Evolutionary conservation across 306 rosid genomes (phyloP).

Genomic region (Heteromeles arbutifolia): DNA sequence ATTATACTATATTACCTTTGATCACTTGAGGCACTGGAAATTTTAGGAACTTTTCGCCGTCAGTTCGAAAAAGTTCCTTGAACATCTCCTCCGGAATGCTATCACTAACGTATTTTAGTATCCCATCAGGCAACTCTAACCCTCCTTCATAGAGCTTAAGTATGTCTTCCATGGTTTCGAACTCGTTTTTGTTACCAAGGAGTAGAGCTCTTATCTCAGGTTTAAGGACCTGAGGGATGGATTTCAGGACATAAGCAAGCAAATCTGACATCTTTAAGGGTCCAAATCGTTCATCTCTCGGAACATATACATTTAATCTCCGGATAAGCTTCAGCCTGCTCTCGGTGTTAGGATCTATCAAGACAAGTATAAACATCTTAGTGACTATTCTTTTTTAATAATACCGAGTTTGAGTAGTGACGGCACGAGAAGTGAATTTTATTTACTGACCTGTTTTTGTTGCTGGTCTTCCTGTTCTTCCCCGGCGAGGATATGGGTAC

Average conservation of each 20-base stretch:
- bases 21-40: conserved; percentile 74
- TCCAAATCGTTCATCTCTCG: conserved; percentile 78
- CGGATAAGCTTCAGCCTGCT: conserved; percentile 36
- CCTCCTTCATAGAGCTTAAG: conserved; percentile 71
- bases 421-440: background rate
- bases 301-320: conserved; percentile 71
- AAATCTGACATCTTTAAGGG: conserved; percentile 80
- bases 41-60: conserved; percentile 45
- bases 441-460: conserved; percentile 34
- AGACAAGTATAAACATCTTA: background rate
- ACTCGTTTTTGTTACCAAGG: conserved; percentile 54
- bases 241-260: conserved; percentile 58
- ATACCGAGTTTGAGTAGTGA: background rate
- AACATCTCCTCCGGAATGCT: conserved; percentile 44
- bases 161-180: conserved; percentile 60
- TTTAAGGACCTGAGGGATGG: conserved; percentile 46
- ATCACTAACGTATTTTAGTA: conserved; percentile 32
- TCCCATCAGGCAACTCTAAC: conserved; percentile 39
- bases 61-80: conserved; percentile 55
- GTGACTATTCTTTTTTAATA: background rate
- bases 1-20: conserved; percentile 36
- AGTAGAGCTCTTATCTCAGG: conserved; percentile 56
- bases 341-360: conserved; percentile 54
- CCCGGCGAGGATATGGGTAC: conserved; percentile 77
- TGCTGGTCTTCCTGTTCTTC: conserved; percentile 64